Conservation (phyloP, 75 land plant species). For the Pinus taeda region DNA sequence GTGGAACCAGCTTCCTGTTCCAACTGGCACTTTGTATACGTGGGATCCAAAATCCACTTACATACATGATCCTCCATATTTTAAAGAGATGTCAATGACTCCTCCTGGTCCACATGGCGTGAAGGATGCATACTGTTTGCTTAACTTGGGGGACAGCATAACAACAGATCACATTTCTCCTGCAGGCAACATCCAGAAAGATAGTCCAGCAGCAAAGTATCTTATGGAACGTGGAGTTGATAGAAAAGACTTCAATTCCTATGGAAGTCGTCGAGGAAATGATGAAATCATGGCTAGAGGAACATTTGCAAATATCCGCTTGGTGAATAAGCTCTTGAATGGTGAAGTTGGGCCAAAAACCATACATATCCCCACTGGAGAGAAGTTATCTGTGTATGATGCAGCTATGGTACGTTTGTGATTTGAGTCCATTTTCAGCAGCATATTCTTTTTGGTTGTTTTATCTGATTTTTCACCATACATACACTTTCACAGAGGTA, state of each 20-base stretch:
- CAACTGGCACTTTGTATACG: constrained; percentile 57
- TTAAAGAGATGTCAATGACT: constrained; percentile 72
- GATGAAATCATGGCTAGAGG: constrained; percentile 97
- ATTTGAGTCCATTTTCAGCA: neutral
- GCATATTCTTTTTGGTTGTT: neutral
- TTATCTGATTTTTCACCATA: neutral
- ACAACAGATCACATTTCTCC: constrained; percentile 96
- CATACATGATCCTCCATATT: constrained; percentile 94
- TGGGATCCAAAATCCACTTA: constrained; percentile 95
- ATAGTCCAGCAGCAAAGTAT: constrained; percentile 93
- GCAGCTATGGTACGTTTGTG: constrained; percentile 66
- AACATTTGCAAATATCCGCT: constrained; percentile 92
- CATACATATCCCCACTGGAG: constrained; percentile 86
- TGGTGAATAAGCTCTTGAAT: constrained; percentile 85
- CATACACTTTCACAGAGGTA: constrained; percentile 48
- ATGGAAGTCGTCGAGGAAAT: constrained; percentile 57
- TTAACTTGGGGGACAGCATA: constrained; percentile 90
- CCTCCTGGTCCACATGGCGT: constrained; percentile 94
- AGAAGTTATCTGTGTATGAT: constrained; percentile 79
- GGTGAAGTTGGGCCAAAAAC: constrained; percentile 96
- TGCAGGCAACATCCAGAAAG: constrained; percentile 91
- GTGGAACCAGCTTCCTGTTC: constrained; percentile 64
- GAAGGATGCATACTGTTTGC: constrained; percentile 83
- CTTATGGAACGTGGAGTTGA: constrained; percentile 87
- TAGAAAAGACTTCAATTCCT: neutral